These are phyloP conservation scores for Cutaneotrichosporon sp. DNA, from an alignment of 1,284 basidiomycete species.

Conservation along the genomic window DNA sequence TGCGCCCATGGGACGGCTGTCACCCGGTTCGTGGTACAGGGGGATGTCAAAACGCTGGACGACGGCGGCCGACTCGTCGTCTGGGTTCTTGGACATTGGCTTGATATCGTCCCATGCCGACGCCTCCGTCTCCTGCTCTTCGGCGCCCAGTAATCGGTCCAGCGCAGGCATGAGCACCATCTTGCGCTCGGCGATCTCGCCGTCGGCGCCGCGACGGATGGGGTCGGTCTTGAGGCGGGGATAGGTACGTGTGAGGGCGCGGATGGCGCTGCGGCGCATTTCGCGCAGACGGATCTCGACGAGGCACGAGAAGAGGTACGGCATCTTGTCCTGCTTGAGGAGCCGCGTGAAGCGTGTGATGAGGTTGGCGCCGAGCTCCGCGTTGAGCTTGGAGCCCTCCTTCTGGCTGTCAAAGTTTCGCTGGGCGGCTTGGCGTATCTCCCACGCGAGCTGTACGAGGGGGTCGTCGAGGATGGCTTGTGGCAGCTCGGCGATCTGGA, in stretches of 20 bases:
- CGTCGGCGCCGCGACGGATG: conserved; percentile 29
- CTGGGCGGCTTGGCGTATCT: conserved; percentile 75
- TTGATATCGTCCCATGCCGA: conserved; percentile 44
- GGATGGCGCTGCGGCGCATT: conserved; percentile 52
- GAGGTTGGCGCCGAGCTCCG: conserved; percentile 54
- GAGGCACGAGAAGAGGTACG: conserved; percentile 54
- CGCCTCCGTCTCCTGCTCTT: conserved; percentile 45
- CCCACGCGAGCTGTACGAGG: conserved; percentile 72
- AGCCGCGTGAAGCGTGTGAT: conserved; percentile 57
- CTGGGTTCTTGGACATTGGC: conserved; percentile 20
- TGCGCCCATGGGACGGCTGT: conserved; percentile 32
- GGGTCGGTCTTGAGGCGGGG: conserved; percentile 45
- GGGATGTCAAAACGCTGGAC: conserved; percentile 39
- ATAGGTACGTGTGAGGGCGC: conserved; percentile 51
- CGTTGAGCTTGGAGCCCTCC: conserved; percentile 51
- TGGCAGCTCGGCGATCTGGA: conserved; percentile 67
- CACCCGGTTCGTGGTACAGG: conserved; percentile 37
- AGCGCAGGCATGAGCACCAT: conserved; percentile 37
- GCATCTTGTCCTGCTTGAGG: conserved; percentile 42
- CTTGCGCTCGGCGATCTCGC: conserved; percentile 33
- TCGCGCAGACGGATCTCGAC: conserved; percentile 53
- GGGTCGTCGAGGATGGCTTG: conserved; percentile 63
- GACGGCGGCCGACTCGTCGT: conserved; percentile 31
- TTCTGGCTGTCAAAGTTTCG: conserved; percentile 59
- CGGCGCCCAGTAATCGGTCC: conserved; percentile 49